Evolutionary conservation across 805 yeast species (phyloP), one percentile per base, ranked within the genome.

Genomic region (Hanseniaspora taiwanica): DNA sequence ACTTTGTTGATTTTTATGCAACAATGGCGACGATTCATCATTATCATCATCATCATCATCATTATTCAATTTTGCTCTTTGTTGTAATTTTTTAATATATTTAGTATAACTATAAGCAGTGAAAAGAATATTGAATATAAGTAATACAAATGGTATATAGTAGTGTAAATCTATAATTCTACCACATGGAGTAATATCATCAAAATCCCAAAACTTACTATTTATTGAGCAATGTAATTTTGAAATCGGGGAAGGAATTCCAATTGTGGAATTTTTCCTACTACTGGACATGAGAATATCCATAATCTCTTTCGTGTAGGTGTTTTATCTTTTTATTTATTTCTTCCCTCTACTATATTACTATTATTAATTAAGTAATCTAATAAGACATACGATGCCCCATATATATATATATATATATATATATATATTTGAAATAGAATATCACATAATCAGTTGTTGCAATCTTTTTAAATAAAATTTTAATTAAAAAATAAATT

Each of bases 181-280:
- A 4, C 71, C 71, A 50, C 80, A 74, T 13, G 52, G 51, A 1
- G 79, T 70, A 32, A 78, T 52, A 53, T 78, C 85, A 50, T 78
- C 85, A 44, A 68, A 73, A 45, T 63, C 59, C 84, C 85, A 78
- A 27, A 62, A 45, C 14, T 42, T 47, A 27, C 46, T 42, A 13
- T n/a, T 7, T 9, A 16, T 6, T 17, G 7, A 23, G 19, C 29
- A 7, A 36, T 2, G 7, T 35, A 16, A 33, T 9, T 23, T 24
- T 10, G 24, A 25, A 17, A 39, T 32, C 16, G 35, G 12, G 24
- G 31, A 23, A 14, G 31, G 24, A 17, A 10, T 32, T 17, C 35
- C 2, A 29, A 27, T 18, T n/a, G 35, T 27, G 13, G 25, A 9
- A 18, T 32, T 19, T 16, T 27, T 17, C 8, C 12, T 18, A 8